Conservation (phyloP, 306 rosid genomes). For the Castanospermum australe region DNA sequence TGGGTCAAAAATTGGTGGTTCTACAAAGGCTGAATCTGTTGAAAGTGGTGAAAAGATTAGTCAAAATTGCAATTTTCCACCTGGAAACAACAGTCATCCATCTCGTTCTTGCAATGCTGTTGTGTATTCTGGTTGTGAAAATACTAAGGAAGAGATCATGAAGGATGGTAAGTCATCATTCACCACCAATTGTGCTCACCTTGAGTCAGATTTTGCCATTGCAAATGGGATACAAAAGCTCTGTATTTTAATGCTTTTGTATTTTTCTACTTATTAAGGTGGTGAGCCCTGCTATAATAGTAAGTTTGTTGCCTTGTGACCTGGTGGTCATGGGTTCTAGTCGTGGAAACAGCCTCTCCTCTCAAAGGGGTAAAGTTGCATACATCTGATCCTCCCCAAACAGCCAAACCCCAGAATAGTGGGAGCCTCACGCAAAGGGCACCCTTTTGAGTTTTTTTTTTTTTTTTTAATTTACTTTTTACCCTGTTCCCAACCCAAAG, state of each 20-base stretch:
- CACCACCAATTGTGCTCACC: conserved; percentile 46
- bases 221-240: conserved; percentile 65
- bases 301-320: no score
- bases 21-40: conserved; percentile 92
- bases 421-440: no score
- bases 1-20: conserved; percentile 91
- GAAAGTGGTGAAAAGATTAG: conserved; percentile 95
- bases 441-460: no score
- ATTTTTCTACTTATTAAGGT: not conserved
- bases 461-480: no score
- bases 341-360: no score
- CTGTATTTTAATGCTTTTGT: conserved; percentile 22
- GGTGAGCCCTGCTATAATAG: no score
- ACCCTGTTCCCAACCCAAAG: no score
- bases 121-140: conserved; percentile 56
- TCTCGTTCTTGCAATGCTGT: conserved; percentile 78
- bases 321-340: no score
- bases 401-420: no score
- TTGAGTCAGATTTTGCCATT: conserved; percentile 54
- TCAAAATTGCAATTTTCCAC: conserved; percentile 62
- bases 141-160: conserved; percentile 61
- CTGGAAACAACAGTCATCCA: conserved; percentile 60
- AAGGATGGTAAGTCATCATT: conserved; percentile 79
- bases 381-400: no score
- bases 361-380: no score